phyloP scores from a whole-genome alignment of 164 flowering plant genomes.

The Houttuynia cordata region DNA sequence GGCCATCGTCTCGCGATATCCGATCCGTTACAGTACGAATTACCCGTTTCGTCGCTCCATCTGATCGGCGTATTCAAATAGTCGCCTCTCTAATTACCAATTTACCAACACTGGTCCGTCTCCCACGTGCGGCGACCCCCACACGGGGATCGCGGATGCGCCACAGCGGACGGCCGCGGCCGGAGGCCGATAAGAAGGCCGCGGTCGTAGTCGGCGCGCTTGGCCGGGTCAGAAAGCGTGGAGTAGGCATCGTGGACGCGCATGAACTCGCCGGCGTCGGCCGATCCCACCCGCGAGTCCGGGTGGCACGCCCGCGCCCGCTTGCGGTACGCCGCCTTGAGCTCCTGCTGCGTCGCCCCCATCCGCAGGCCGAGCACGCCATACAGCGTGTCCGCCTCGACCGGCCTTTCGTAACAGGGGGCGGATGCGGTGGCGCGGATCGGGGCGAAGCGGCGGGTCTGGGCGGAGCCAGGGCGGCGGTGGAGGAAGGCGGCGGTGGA shows the following conservation, averaged over 20 bases:
- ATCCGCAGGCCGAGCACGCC: slow-evolving; percentile 48
- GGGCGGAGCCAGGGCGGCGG: background rate
- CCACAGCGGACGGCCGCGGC: background rate
- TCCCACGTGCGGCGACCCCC: slow-evolving; percentile 25
- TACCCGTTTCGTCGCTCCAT: no score
- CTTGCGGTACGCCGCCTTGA: slow-evolving; percentile 56
- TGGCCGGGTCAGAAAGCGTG: slow-evolving; percentile 27
- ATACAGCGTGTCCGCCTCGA: slow-evolving; percentile 33
- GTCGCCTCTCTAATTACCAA: background rate
- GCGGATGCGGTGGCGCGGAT: background rate
- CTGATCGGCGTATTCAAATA: no score
- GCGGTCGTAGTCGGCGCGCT: slow-evolving; percentile 28
- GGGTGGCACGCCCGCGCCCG: slow-evolving; percentile 58
- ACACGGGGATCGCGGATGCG: background rate
- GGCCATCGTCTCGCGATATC: background rate
- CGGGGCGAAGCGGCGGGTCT: background rate
- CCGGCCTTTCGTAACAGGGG: background rate
- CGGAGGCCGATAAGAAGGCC: background rate
- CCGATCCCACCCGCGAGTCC: slow-evolving; percentile 31
- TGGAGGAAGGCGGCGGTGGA: background rate
- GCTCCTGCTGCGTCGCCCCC: slow-evolving; percentile 48
- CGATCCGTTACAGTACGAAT: no score
- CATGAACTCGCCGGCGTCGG: slow-evolving; percentile 20
- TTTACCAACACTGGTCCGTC: slow-evolving; percentile 39
- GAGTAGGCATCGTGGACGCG: slow-evolving; percentile 25